Base-by-base conservation (phyloP, 805 yeast species). In the Nakazawaea ernobii region DNA sequence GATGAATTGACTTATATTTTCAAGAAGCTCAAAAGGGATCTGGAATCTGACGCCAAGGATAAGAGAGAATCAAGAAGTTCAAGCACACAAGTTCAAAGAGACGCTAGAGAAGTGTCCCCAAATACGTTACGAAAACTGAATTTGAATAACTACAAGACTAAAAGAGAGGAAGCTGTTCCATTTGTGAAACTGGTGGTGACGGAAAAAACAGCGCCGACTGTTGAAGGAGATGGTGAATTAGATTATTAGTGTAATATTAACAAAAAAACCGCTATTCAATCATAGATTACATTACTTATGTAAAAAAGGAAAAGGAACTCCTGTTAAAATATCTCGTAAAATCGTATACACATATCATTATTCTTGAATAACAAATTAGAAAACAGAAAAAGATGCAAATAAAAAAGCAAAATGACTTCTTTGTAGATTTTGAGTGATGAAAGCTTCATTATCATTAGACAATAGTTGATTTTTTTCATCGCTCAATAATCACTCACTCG, bases 1-100 rank as follows among this genome's bases (percentile, higher is more conserved):
- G 56, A 58, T 11, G 62, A 68, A 24, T 37, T 63, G 5, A 57
- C 56, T 2, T 45, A 61, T 32, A 57, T 68, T 14, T 57, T 62
- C 36, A 57, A 55, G 3, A 33, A 32, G 8, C 8, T 42, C 8
- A 1, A 6, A 24, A 32, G 32, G 4, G 39, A 42, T 35, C n/a
- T 6, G 8, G 28, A n/a, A 14, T 30, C 28, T 8, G 17, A 33
- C 11, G 15, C 15, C 6, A 15, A 37, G 13, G 20, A 9, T 20
- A 37, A 5, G 28, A 39, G 42, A 27, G 42, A 39, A 20, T 26
- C 42, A n/a, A 39, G 32, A 39, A 13, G 17, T n/a, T 8, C 42
- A 7, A 26, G 27, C 17, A 7, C 27, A 13, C 5, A 3, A 3
- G 24, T 20, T 20, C 24, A n/a, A 33, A 33, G 36, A 33, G 36